Percentiles rank a stretch among this genome's conserved stretches.
phyloP scores from a whole-genome alignment of 208 protist species.

The Acanthamoeba divionensis region DNA sequence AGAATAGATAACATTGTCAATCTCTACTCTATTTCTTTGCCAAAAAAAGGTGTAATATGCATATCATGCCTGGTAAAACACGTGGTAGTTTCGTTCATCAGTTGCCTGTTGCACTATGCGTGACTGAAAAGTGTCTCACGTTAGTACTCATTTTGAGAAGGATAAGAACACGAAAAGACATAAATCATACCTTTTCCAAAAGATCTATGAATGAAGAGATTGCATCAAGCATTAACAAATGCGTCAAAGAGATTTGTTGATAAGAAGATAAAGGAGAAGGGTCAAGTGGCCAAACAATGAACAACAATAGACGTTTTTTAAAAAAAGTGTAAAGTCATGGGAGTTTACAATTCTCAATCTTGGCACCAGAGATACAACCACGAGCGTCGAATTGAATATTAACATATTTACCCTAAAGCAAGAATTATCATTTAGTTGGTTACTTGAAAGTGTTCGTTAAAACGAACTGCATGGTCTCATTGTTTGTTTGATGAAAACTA shows the following conservation, averaged over 20 bases:
- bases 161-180: neutral
- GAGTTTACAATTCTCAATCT: slow-evolving; percentile 53
- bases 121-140: too few species aligned
- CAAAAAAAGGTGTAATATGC: too few species aligned
- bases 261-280: too few species aligned
- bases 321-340: neutral
- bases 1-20: too few species aligned
- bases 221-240: too few species aligned
- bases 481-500: neutral
- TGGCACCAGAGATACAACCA: slow-evolving; percentile 31
- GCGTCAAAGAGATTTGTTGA: too few species aligned
- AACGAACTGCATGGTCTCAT: too few species aligned
- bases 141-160: too few species aligned
- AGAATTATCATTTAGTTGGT: too few species aligned
- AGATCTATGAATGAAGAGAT: neutral
- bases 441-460: too few species aligned
- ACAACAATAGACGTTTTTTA: neutral
- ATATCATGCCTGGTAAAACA: slow-evolving; percentile 96
- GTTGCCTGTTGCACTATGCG: slow-evolving; percentile 62
- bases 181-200: neutral
- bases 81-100: slow-evolving; percentile 94
- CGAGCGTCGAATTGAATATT: slow-evolving; percentile 53
- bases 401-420: slow-evolving; percentile 54
- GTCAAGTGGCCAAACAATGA: neutral
- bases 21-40: too few species aligned